A percentile compares a stretch with the other conserved stretches of the same genome.
These are phyloP conservation scores for Rhodomyrtus tomentosa DNA, from an alignment of 345 rosid species.

Conservation along the genomic window DNA sequence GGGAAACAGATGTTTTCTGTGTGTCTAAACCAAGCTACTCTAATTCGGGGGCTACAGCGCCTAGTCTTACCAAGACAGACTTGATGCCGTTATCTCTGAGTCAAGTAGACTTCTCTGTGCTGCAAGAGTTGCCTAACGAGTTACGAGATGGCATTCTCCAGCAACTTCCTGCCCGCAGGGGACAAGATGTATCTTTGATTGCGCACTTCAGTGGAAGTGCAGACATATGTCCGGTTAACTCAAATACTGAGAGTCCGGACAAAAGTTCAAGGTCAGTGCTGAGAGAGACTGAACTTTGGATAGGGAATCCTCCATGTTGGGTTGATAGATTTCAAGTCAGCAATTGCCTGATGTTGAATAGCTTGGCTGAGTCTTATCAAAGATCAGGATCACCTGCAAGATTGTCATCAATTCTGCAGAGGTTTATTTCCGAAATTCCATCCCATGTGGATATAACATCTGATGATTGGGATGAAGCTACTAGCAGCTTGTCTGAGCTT, in stretches of 20 bases:
- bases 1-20: neutral
- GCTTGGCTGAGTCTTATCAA: slow-evolving; percentile 44
- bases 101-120: slow-evolving; percentile 66
- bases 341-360: slow-evolving; percentile 30
- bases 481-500: slow-evolving; percentile 39
- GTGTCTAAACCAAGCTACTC: slow-evolving; percentile 13
- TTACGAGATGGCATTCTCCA: slow-evolving; percentile 56
- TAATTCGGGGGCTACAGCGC: slow-evolving; percentile 6
- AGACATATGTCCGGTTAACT: slow-evolving; percentile 8
- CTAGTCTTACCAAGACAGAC: slow-evolving; percentile 21
- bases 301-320: slow-evolving; percentile 80
- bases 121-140: slow-evolving; percentile 79
- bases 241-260: slow-evolving; percentile 15
- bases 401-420: slow-evolving; percentile 51
- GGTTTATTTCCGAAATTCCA: slow-evolving; percentile 18
- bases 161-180: slow-evolving; percentile 49
- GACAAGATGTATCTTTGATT: slow-evolving; percentile 12
- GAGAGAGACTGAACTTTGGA: slow-evolving; percentile 34
- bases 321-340: slow-evolving; percentile 49
- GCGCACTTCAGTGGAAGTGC: neutral
- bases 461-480: slow-evolving; percentile 37
- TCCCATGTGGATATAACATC: slow-evolving; percentile 17
- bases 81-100: slow-evolving; percentile 73
- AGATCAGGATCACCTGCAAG: slow-evolving; percentile 29
- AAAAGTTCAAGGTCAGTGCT: slow-evolving; percentile 12